Evolutionary conservation across 2,329 filamentous ascomycete genomes (phyloP), one percentile per base, ranked within the genome.

Genomic region (Fragosphaeria purpurea): DNA sequence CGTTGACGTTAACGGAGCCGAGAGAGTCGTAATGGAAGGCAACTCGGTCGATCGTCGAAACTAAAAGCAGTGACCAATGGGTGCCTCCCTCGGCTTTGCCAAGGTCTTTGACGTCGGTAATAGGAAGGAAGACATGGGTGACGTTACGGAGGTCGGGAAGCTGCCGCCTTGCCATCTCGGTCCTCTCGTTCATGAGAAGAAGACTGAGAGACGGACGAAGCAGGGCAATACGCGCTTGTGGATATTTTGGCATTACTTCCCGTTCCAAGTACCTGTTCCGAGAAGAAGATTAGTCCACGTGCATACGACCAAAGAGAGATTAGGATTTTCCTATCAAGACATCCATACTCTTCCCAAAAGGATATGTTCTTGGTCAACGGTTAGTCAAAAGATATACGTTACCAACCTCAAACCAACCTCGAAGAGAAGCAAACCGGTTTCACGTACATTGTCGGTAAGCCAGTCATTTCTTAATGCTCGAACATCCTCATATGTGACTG

Each of bases 1-100:
- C 86, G 41, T 75, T 70, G 53, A 80, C 78, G 67, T 98, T 97
- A 40, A 80, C 77, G 2, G 83, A 82, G 2, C 79, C 78, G 32
- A 97, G 74, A 1, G 85, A 91, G 69, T 98, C 93, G 70, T 98
- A 98, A 72, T 98, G 93, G 66, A 98, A 98, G 0, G 91, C 88
- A 3, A 95, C 82, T 7, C 88, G 83, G 63, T 98, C 93, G 46
- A 95, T 82, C 41, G 89, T 78, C 10, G 84, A 89, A 35, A 98
- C 90, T 3, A 98, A 79, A 1, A 98, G 80, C 0, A 98, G 73
- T 0, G 88, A 95, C 93, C 93, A 98, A 66, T 98, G 93, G 4
- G 85, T 86, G 40, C 93, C 93, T 41, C 87, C 88, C 68, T 96
- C 90, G n/a, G 88, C 83, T 51, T 84, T 71, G 46, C 76, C 78